Conservation (phyloP, 2,329 filamentous ascomycete species). For the Rutstroemia sp. region DNA sequence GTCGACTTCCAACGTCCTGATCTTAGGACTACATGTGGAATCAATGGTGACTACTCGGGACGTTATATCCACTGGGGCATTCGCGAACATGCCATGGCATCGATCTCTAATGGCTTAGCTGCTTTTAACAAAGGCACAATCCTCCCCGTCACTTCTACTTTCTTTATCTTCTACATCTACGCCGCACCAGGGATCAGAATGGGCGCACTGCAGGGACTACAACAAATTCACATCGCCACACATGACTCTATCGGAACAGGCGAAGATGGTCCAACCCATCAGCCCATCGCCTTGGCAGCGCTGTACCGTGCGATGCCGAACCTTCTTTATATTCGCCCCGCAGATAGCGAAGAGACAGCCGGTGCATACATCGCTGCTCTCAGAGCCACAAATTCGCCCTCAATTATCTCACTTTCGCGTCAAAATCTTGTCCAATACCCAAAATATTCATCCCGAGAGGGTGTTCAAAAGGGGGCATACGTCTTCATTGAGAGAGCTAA, state of each 20-base stretch:
- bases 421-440: neutral
- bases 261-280: conserved; percentile 55
- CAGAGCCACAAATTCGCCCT: neutral
- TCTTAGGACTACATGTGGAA: conserved; percentile 36
- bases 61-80: conserved; percentile 54
- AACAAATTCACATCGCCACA: conserved; percentile 52
- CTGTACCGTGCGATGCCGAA: conserved; percentile 58
- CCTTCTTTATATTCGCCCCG: conserved; percentile 51
- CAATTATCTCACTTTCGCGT: neutral
- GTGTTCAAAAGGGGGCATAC: neutral
- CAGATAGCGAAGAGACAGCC: conserved; percentile 49
- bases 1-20: conserved; percentile 41
- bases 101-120: conserved; percentile 50
- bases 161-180: conserved; percentile 58
- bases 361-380: conserved; percentile 41
- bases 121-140: conserved; percentile 48
- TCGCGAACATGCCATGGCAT: conserved; percentile 54
- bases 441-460: neutral
- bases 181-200: conserved; percentile 53
- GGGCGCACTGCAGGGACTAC: conserved; percentile 48
- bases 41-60: conserved; percentile 47
- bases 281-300: conserved; percentile 49
- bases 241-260: conserved; percentile 54
- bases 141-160: conserved; percentile 49
- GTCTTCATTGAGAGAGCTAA: neutral